Base-by-base conservation (phyloP, 2,329 filamentous ascomycete genomes). In the Hypocrella siamensis region DNA sequence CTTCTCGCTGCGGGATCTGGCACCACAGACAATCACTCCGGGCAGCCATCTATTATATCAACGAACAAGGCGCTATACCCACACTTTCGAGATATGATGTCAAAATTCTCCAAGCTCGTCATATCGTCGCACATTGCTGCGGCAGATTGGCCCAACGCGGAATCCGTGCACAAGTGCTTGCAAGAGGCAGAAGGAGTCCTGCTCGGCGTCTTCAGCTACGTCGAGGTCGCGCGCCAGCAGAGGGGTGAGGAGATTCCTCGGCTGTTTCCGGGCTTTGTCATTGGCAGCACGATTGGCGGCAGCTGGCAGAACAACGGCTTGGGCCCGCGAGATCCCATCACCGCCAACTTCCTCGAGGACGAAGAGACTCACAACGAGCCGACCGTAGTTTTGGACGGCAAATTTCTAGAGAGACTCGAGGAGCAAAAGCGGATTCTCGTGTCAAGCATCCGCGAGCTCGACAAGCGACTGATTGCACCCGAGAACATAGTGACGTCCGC, bases 41-140 rank as follows among this genome's bases (percentile, higher is more conserved):
- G 90, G 26, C 93, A 96, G 44, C 90, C 90, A 4, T 96, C 90
- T n/a, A 94, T 98, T 46, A 98, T 98, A 37, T 94, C 86, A 6
- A 92, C 84, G 5, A 98, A 98, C 63, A 96, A 96, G 54, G 82
- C 85, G 0, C 63, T 98, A 12, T 96, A 96, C 49, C 90, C 90
- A 17, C 86, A 96, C 55, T 98, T 98, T 57, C 70, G 90, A 33
- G 90, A 96, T 51, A 96, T 96, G 77, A 98, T 98, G 90, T 96
- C 90, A 28, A 86, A 93, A 46, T 98, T 98, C 53, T 96, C 90
- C n/a, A 98, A 98, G 54, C 67, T 98, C 8, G 90, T 98, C 28
- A 77, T 98, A 30, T 98, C 90, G 3, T 96, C 90, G 11, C 90
- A 98, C 51, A 94, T 98, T 50, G 90, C 90, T 25, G 85, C 88